Evolutionary conservation across 2,329 filamentous ascomycete genomes (phyloP).

Genomic region (Diaporthe sp.): DNA sequence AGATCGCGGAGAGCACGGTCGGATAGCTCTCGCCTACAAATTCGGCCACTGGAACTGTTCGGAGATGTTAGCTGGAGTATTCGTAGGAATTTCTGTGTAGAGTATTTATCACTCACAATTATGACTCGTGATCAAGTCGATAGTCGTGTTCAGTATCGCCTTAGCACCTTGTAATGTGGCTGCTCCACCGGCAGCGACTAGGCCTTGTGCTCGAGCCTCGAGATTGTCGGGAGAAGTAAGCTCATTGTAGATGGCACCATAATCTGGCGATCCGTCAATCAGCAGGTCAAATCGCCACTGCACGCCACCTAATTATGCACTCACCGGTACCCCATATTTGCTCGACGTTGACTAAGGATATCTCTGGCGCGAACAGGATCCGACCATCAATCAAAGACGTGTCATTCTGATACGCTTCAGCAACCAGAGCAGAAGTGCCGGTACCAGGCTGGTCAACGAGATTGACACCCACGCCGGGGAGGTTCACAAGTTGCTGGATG

Average conservation of each 20-base stretch:
- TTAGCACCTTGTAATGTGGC: slow-evolving; percentile 42
- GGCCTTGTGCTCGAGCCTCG: slow-evolving; percentile 39
- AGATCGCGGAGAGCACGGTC: slow-evolving; percentile 41
- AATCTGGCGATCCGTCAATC: background rate
- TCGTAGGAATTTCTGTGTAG: fast-evolving
- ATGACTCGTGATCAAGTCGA: slow-evolving; percentile 42
- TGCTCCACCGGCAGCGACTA: slow-evolving; percentile 44
- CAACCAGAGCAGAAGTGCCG: slow-evolving; percentile 41
- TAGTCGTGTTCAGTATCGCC: slow-evolving; percentile 43
- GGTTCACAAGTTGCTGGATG: slow-evolving; percentile 26
- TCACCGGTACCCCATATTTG: slow-evolving; percentile 41
- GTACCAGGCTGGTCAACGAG: slow-evolving; percentile 44
- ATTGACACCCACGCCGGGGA: slow-evolving; percentile 38
- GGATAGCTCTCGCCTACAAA: slow-evolving; percentile 38
- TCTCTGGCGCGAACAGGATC: slow-evolving; percentile 43
- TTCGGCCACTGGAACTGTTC: slow-evolving; percentile 44
- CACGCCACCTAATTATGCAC: background rate
- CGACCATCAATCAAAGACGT: slow-evolving; percentile 43
- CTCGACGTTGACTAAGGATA: slow-evolving; percentile 44
- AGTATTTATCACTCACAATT: slow-evolving; percentile 17
- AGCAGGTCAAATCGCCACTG: background rate
- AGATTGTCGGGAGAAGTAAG: slow-evolving; percentile 10
- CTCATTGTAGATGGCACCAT: background rate
- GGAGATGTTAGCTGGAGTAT: background rate
- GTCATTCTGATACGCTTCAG: slow-evolving; percentile 42